Percentiles rank a stretch among this genome's conserved stretches.
phyloP scores from a whole-genome alignment of 148 eudicot genomes.

The Selenicereus undatus region DNA sequence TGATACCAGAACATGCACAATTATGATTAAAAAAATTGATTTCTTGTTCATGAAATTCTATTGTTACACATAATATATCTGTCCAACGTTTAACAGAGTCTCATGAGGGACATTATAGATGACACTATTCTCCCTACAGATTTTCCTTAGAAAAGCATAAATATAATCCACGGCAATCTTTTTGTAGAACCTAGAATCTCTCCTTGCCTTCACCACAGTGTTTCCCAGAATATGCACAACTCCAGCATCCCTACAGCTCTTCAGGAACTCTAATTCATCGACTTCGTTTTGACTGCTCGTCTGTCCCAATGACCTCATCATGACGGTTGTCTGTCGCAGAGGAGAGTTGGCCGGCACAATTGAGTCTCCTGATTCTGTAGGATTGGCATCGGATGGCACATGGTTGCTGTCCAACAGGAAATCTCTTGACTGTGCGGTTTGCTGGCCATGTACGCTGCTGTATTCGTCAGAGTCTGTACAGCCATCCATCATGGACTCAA shows the following conservation, averaged over 20 bases:
- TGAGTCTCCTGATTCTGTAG: conserved; percentile 66
- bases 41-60: conserved; percentile 10
- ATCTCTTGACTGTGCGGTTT: conserved; percentile 48
- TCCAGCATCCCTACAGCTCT: conserved; percentile 74
- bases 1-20: too few relatives aligned
- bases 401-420: conserved; percentile 27
- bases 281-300: conserved; percentile 53
- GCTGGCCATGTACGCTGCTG: conserved; percentile 83
- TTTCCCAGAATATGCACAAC: conserved; percentile 96
- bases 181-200: conserved; percentile 58
- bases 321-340: conserved; percentile 16
- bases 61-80: conserved; percentile 73
- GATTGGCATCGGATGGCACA: conserved; percentile 24
- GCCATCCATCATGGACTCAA: conserved; percentile 97
- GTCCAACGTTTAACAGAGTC: conserved; percentile 87
- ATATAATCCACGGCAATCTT: conserved; percentile 78
- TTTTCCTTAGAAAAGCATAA: conserved; percentile 93
- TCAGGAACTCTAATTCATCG: conserved; percentile 75
- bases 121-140: conserved; percentile 96
- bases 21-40: background rate
- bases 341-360: conserved; percentile 59
- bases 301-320: conserved; percentile 49
- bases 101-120: conserved; percentile 96
- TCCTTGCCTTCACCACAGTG: conserved; percentile 70
- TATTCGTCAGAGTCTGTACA: conserved; percentile 90